phyloP scores from a whole-genome alignment of 1,139 yeast genomes.

The Yamadazyma sp. region DNA sequence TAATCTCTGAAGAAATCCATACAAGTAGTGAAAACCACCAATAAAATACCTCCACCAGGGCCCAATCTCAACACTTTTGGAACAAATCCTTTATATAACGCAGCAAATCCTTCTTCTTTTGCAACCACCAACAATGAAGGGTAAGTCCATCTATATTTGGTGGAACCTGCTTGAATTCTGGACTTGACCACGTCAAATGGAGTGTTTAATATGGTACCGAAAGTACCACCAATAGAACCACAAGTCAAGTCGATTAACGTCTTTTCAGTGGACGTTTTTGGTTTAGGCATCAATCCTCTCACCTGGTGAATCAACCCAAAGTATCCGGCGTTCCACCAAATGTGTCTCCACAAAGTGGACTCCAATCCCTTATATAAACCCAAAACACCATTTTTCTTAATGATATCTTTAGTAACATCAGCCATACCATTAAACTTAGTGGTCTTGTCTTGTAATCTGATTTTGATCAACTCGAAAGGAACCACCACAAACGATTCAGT shows the following conservation, averaged over 20 bases:
- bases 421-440: conserved; percentile 82
- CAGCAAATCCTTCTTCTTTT: conserved; percentile 85
- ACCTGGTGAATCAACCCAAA: conserved; percentile 93
- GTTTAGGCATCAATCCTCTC: conserved; percentile 74
- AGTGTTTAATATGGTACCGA: conserved; percentile 90
- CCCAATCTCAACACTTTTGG: conserved; percentile 98
- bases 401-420: conserved; percentile 75
- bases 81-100: conserved; percentile 90
- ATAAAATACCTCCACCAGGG: conserved; percentile 97
- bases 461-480: conserved; percentile 87
- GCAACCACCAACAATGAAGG: conserved; percentile 78
- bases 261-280: conserved; percentile 66
- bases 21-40: conserved; percentile 91
- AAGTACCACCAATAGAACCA: conserved; percentile 95
- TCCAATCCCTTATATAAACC: conserved; percentile 94
- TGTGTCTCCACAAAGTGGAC: conserved; percentile 96
- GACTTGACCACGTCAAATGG: conserved; percentile 98
- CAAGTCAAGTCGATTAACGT: conserved; percentile 85
- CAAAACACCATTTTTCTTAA: conserved; percentile 72
- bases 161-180: conserved; percentile 87
- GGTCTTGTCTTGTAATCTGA: conserved; percentile 86
- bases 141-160: conserved; percentile 87
- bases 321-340: conserved; percentile 97
- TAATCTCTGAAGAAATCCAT: conserved; percentile 88
- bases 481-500: conserved; percentile 95